Percentiles rank a stretch among this genome's conserved stretches.
Conservation (phyloP, 2,329 filamentous ascomycete species). For the Ceratocystis albifundus region DNA sequence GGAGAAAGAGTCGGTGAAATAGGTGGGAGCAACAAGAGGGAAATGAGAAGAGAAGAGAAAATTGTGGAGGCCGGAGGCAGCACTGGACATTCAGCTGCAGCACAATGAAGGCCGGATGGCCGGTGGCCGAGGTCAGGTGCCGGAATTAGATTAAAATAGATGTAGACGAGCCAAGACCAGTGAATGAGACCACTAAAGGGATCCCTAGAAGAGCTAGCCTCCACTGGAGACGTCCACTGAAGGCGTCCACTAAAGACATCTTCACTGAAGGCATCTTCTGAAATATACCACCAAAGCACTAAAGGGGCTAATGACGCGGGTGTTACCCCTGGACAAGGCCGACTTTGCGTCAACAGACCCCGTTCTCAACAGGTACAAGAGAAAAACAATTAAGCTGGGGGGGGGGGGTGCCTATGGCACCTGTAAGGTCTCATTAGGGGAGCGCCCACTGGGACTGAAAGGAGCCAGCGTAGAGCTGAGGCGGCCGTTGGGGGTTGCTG, state of each 20-base stretch:
- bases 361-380: too few species aligned
- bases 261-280: background rate
- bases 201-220: background rate
- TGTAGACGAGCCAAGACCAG: background rate
- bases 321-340: background rate
- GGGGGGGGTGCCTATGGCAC: too few species aligned
- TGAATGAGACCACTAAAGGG: too few species aligned
- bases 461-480: too few species aligned
- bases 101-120: constrained; percentile 21
- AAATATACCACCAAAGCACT: too few species aligned
- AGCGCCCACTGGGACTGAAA: too few species aligned
- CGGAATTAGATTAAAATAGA: constrained; percentile 19
- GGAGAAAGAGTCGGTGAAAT: constrained; percentile 1
- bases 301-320: too few species aligned
- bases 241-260: too few species aligned
- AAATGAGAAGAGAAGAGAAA: constrained; percentile 15
- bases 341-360: background rate
- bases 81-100: constrained; percentile 17
- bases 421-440: too few species aligned
- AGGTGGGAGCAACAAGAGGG: constrained; percentile 11
- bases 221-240: background rate
- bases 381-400: too few species aligned
- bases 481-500: too few species aligned
- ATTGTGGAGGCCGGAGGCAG: constrained; percentile 23
- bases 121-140: constrained; percentile 24